Evolutionary conservation across 148 eudicot genomes (phyloP).

Genomic region (Euryodendron excelsum): DNA sequence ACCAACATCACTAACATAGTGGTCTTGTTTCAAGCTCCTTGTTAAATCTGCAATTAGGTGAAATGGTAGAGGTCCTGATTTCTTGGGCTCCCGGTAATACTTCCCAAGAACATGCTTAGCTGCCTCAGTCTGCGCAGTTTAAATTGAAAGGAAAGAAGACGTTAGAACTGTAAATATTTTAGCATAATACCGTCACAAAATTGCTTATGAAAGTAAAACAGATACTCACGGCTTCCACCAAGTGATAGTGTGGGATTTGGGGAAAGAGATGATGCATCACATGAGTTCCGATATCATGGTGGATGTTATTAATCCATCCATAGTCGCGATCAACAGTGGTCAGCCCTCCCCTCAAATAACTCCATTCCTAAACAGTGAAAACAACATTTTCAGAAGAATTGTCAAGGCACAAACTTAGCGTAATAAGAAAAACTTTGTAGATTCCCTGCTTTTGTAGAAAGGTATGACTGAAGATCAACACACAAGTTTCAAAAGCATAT

Average conservation of each 20-base stretch:
- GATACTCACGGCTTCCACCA: constrained; percentile 41
- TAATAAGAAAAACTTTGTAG: not conserved
- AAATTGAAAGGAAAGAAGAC: not conserved
- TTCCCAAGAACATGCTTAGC: constrained; percentile 43
- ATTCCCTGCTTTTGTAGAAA: not conserved
- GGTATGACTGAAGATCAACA: not conserved
- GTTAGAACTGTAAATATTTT: not conserved
- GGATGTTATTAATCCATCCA: too few relatives aligned
- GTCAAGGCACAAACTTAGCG: not conserved
- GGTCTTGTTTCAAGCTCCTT: constrained; percentile 42
- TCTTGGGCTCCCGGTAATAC: too few relatives aligned
- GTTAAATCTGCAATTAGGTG: constrained; percentile 28
- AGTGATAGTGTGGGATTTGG: too few relatives aligned
- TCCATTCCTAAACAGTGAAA: too few relatives aligned
- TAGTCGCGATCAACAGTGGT: constrained; percentile 48
- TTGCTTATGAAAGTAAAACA: too few relatives aligned
- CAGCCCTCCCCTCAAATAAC: constrained; percentile 42
- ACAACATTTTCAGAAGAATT: too few relatives aligned
- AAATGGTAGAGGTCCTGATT: constrained; percentile 42
- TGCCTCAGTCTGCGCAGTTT: constrained; percentile 31
- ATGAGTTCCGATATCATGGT: too few relatives aligned
- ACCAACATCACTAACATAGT: constrained; percentile 43
- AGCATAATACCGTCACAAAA: not conserved
- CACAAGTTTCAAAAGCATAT: not conserved
- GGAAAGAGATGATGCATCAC: too few relatives aligned